Conservation (phyloP, 2,329 filamentous ascomycete genomes). For the Arthrinium phaeospermum region DNA sequence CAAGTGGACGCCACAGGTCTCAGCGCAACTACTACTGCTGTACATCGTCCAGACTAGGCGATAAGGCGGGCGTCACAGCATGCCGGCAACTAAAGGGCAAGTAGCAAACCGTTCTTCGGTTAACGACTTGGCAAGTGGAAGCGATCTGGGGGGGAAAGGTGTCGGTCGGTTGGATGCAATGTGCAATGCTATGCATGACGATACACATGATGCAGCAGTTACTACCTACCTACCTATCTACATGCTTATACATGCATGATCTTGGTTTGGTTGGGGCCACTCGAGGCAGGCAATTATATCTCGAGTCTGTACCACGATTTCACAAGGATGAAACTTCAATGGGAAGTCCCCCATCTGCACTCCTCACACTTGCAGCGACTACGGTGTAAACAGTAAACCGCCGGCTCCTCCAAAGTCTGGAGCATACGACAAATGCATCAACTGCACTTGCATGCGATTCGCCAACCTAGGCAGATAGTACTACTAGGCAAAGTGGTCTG, state of each 20-base stretch:
- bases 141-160: neutral
- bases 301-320: neutral
- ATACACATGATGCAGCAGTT: neutral
- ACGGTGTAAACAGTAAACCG: no score
- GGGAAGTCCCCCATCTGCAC: neutral
- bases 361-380: neutral
- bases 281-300: neutral
- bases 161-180: neutral
- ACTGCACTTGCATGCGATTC: neutral
- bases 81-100: neutral
- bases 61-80: neutral
- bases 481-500: neutral
- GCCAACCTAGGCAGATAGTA: neutral
- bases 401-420: neutral
- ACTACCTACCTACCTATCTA: neutral
- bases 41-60: neutral
- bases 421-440: constrained; percentile 1
- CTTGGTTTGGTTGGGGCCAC: neutral
- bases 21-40: neutral
- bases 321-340: neutral
- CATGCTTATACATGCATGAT: neutral
- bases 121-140: neutral
- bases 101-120: neutral
- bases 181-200: neutral
- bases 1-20: neutral